A percentile compares a stretch with the other conserved stretches of the same genome.
Evolutionary conservation across 1,284 basidiomycete genomes (phyloP).

Genomic region (Somion occarium): DNA sequence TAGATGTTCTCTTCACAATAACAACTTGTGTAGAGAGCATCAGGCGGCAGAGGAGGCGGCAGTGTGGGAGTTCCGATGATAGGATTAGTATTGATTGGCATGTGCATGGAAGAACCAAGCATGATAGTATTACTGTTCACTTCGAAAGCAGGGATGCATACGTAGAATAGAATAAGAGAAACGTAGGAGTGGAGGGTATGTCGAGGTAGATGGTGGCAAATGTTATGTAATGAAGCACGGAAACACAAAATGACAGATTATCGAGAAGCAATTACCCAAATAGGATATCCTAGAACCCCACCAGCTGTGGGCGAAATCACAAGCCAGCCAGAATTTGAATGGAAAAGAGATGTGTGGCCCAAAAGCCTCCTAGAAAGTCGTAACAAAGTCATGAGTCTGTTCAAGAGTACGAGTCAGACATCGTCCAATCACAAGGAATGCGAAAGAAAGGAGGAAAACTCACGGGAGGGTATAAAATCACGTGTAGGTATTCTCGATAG

Average conservation of each 20-base stretch:
- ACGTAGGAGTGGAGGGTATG: neutral
- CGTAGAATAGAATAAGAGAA: neutral
- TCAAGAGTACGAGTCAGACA: neutral
- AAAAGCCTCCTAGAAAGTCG: neutral
- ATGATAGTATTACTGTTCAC: neutral
- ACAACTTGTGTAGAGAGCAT: conserved; percentile 32
- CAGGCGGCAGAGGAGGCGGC: conserved; percentile 25
- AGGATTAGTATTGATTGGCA: conserved; percentile 2
- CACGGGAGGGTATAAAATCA: conserved; percentile 11
- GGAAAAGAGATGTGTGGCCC: neutral
- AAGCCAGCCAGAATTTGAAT: conserved; percentile 2
- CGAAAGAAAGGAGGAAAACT: neutral
- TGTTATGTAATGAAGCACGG: neutral
- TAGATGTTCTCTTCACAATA: conserved; percentile 76
- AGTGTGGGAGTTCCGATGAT: neutral
- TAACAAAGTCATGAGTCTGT: neutral
- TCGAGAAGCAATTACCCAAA: conserved; percentile 17
- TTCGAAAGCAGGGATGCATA: neutral
- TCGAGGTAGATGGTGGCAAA: neutral
- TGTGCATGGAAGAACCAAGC: neutral
- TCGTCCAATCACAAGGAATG: neutral
- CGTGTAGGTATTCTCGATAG: conserved; percentile 5
- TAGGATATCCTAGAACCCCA: conserved; percentile 13
- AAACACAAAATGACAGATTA: neutral
- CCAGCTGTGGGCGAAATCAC: neutral